These are phyloP conservation scores for Deuterostichococcus epilithicus DNA, from an alignment of 139 green algal genomes.

Conservation along the genomic window DNA sequence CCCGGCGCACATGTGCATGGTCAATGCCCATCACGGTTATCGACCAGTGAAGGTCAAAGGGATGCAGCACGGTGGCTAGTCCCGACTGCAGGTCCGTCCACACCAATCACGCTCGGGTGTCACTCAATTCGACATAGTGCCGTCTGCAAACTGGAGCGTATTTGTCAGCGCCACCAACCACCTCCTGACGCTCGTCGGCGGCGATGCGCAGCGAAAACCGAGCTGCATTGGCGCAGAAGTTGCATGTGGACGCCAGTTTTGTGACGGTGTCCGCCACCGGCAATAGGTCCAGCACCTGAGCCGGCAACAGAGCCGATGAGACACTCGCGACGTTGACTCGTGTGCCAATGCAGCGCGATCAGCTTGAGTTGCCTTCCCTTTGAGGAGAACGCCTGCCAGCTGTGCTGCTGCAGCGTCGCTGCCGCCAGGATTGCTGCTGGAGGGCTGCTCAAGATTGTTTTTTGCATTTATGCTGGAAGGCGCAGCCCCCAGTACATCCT, in stretches of 20 bases:
- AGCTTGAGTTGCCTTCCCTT: neutral
- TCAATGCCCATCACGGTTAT: too few relatives aligned
- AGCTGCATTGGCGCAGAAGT: constrained; percentile 50
- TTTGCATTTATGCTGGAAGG: neutral
- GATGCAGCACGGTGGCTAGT: too few relatives aligned
- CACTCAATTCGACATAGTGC: constrained; percentile 53
- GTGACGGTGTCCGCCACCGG: constrained; percentile 70
- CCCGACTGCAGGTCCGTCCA: too few relatives aligned
- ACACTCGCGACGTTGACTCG: too few relatives aligned
- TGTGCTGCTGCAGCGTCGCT: too few relatives aligned
- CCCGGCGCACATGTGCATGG: too few relatives aligned
- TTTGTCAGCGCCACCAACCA: constrained; percentile 78
- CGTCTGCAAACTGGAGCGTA: constrained; percentile 77
- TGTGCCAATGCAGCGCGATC: neutral
- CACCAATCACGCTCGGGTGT: neutral
- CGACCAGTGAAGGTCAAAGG: too few relatives aligned
- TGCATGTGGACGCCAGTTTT: constrained; percentile 67
- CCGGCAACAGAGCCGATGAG: neutral
- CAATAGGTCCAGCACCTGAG: constrained; percentile 65
- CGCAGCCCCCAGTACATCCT: neutral
- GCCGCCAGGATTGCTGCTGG: too few relatives aligned
- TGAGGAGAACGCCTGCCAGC: neutral
- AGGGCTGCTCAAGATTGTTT: too few relatives aligned
- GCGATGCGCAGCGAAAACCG: constrained; percentile 71
- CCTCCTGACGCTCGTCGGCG: constrained; percentile 42